Base-by-base conservation (phyloP, 1,284 basidiomycete species). In the Coriolopsis trogii region DNA sequence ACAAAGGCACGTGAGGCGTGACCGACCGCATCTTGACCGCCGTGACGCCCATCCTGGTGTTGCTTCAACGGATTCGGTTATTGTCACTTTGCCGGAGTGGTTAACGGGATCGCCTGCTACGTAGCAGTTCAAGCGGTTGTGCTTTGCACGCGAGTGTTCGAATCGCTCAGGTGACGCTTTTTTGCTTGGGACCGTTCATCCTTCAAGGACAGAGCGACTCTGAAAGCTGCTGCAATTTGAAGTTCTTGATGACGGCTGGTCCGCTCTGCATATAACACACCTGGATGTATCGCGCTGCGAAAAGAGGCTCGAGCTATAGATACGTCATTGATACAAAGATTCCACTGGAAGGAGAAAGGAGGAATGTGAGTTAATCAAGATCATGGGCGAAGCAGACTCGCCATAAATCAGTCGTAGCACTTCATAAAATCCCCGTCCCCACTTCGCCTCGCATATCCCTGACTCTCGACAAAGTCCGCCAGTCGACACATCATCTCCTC, bases 21-120 rank as follows among this genome's bases (percentile, higher is more conserved):
- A 33, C 31, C 6, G 16, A 4, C 13, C 31, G 31, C 31, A 16
- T 33, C 31, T 4, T 5, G 4, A 5, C 13, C 6, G 31, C 31
- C 12, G 12, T n/a, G n/a, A n/a, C n/a, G n/a, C n/a, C 13, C 31
- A 33, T 5, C 4, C 13, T 33, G 6, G 31, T 16, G 31, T 33
- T 16, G 31, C 16, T 33, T 12, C 4, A 5, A 13, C 16, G 13
- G 31, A 5, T 13, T 13, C 31, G 13, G 16, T 30, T 13, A 30
- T 13, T 30, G 86, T 87, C 86, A 87, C 86, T 87, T 89, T 89
- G 87, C 87, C 87, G 86, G 87, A 89, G 87, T 89, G 86, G 87
- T 89, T 89, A 89, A 89, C 87, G 87, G 87, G 87, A 87, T 89
- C 86, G 87, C 87, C 86, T 89, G 87, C 86, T 88, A 89, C 33